phyloP scores from a whole-genome alignment of 2,329 filamentous ascomycete species.

The Ophiostoma sp. region DNA sequence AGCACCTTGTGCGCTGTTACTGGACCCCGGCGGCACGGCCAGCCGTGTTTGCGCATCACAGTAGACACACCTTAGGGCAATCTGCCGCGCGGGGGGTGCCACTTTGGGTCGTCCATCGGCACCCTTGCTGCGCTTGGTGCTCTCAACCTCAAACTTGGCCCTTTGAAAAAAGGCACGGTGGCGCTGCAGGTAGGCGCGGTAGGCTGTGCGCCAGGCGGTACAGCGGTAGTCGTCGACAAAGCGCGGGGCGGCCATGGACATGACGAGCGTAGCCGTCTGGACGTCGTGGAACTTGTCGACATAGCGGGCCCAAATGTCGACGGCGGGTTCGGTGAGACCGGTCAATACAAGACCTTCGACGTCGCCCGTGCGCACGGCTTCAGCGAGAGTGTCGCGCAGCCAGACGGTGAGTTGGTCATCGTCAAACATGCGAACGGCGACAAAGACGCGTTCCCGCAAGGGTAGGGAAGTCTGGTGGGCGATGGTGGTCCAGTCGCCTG shows the following conservation, averaged over 20 bases:
- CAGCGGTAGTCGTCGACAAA: slow-evolving; percentile 78
- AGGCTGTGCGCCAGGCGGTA: slow-evolving; percentile 69
- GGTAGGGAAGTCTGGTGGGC: slow-evolving; percentile 72
- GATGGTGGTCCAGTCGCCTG: slow-evolving; percentile 73
- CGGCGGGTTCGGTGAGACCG: slow-evolving; percentile 69
- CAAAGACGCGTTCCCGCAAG: slow-evolving; percentile 70
- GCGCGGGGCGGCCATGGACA: slow-evolving; percentile 70
- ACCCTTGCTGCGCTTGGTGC: slow-evolving; percentile 64
- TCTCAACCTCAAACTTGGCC: slow-evolving; percentile 75
- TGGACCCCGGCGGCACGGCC: slow-evolving; percentile 32
- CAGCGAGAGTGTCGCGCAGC: slow-evolving; percentile 64
- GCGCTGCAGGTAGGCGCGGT: slow-evolving; percentile 69
- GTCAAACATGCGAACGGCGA: slow-evolving; percentile 67
- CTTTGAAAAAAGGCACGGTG: slow-evolving; percentile 74
- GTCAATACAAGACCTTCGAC: slow-evolving; percentile 77
- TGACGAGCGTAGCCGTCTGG: slow-evolving; percentile 74
- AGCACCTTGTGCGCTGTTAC: not conserved
- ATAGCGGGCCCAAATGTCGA: slow-evolving; percentile 75
- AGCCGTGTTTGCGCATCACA: slow-evolving; percentile 65
- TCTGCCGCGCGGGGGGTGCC: slow-evolving; percentile 65
- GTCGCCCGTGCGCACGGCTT: slow-evolving; percentile 65
- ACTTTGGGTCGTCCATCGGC: slow-evolving; percentile 57
- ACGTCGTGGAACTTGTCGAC: slow-evolving; percentile 74
- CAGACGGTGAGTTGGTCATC: slow-evolving; percentile 65
- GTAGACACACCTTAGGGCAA: slow-evolving; percentile 74